Evolutionary conservation across 805 yeast genomes (phyloP), one percentile per base, ranked within the genome.

Genomic region (Ogataea philodendri): DNA sequence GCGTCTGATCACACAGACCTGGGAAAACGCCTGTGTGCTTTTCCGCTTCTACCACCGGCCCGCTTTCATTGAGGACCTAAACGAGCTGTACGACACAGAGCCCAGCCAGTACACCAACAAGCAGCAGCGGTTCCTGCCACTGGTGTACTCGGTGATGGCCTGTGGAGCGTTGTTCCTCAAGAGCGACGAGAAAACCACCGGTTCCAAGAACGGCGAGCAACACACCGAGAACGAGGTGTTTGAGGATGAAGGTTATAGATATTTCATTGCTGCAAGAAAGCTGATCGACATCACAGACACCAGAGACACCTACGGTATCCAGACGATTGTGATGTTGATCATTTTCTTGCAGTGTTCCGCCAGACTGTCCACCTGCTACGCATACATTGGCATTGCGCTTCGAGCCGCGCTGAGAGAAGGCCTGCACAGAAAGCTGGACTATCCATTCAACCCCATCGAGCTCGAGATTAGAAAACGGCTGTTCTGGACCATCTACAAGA

Each of bases 341-440:
- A 68, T 87, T 45, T 88, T 85, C 59, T 62, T 88, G 31, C 96
- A 88, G 60, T 86, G 95, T 53, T 82, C 94, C 3, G 95, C 96
- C 0, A 70, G 93, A 45, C 66, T 88, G 38, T 80, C 90, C 1
- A 83, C 94, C 1, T 86, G 96, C 57, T 87, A 88, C 57, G 81
- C 94, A 0, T 88, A 86, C 57, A 84, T 87, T 44, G 96, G 96
- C 6, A 80, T 86, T 35, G 96, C 95, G 0, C 60, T 87, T 30
- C 66, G 96, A 53, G 78, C 89, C 15, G 90, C 95, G 0, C 58
- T 87, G 28, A 72, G 88, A 46, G 87, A 85, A 48, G 95, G 96
- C 0, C 63, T 86, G 13, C 96, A 88, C 59, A 65, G 95, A 44
- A 82, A 80, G 54, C 68, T 86, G 22, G 66, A 77, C 26, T 68